Percentiles rank a stretch among this genome's conserved stretches.
Conservation (phyloP, 1,284 basidiomycete genomes). For the Malassezia arunalokei region DNA sequence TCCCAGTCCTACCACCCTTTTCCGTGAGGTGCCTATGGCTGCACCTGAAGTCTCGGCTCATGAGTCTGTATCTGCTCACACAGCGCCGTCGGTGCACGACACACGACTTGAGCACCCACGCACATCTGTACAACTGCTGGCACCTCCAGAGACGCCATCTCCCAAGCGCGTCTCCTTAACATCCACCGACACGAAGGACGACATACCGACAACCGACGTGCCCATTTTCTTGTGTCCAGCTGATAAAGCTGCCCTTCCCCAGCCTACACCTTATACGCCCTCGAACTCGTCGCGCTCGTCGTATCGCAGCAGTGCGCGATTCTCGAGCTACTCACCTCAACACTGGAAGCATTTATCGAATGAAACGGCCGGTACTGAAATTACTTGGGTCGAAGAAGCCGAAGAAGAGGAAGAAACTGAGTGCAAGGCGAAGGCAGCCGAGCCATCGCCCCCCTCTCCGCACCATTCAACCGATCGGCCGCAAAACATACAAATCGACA, state of each 20-base stretch:
- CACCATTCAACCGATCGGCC: background rate
- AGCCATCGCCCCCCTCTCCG: background rate
- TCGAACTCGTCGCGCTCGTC: constrained; percentile 15
- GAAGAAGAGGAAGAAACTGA: background rate
- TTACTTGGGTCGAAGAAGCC: constrained; percentile 8
- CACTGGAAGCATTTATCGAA: constrained; percentile 12
- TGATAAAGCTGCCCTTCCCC: background rate
- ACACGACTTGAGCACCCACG: background rate
- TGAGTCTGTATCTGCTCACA: background rate
- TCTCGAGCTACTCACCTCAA: constrained; percentile 2
- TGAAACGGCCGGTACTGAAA: constrained; percentile 6
- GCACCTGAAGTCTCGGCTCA: background rate
- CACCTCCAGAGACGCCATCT: constrained; percentile 9
- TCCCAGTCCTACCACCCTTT: background rate
- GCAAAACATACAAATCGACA: background rate
- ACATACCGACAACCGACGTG: background rate
- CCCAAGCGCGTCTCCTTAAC: background rate
- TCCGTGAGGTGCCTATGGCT: constrained; percentile 5
- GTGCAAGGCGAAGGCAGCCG: background rate
- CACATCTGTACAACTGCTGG: background rate
- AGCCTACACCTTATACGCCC: background rate
- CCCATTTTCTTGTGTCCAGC: constrained; percentile 1
- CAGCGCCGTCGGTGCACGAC: background rate
- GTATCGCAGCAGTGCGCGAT: constrained; percentile 4
- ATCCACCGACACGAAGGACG: background rate